A percentile compares a stretch with the other conserved stretches of the same genome.
Evolutionary conservation across 73 alveolate genomes (phyloP).

Genomic region (Paramecium sonneborni): DNA sequence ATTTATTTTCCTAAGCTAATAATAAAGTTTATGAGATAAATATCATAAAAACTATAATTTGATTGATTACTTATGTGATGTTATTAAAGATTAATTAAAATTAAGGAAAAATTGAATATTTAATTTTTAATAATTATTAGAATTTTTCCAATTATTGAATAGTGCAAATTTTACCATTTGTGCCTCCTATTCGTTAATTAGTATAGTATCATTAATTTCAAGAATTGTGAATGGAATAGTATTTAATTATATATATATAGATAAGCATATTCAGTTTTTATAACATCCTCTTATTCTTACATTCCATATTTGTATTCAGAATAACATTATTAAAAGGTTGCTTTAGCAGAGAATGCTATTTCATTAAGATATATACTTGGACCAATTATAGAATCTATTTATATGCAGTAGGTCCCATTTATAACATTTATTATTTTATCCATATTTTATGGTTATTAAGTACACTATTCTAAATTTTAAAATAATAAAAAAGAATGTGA

Average conservation of each 20-base stretch:
- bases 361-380: not conserved
- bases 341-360: not conserved
- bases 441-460: not conserved
- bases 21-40: too few relatives aligned
- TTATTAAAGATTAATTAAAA: not conserved
- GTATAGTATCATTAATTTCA: not conserved
- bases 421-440: not conserved
- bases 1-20: too few relatives aligned
- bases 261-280: not conserved
- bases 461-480: not conserved
- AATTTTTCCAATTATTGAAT: not conserved
- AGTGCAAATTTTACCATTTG: not conserved
- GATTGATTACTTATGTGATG: not conserved
- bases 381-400: not conserved
- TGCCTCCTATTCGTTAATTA: not conserved
- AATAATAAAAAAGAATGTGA: not conserved
- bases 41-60: too few relatives aligned
- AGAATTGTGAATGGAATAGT: conserved; percentile 26
- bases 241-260: not conserved
- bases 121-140: not conserved
- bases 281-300: not conserved
- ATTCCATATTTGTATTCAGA: not conserved
- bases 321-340: not conserved
- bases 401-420: conserved; percentile 19
- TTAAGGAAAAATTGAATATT: not conserved